These are phyloP conservation scores for Ogataea nonfermentans DNA, from an alignment of 805 yeast genomes.

Conservation along the genomic window DNA sequence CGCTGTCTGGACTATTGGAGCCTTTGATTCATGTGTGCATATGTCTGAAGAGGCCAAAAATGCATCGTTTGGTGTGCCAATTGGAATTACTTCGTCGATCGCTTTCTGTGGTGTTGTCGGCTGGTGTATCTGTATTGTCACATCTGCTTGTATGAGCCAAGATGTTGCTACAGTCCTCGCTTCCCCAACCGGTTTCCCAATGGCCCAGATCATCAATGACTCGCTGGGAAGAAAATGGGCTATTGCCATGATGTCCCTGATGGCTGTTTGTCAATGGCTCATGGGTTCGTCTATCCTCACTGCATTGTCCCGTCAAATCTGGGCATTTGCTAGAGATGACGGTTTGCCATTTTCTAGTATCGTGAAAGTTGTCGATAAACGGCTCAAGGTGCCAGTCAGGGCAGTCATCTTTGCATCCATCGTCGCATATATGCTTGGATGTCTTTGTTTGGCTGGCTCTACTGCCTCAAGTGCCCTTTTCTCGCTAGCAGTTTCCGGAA, in stretches of 20 bases:
- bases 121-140: constrained; percentile 50
- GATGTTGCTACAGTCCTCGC: constrained; percentile 43
- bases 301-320: constrained; percentile 67
- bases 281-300: constrained; percentile 64
- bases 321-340: constrained; percentile 77
- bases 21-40: constrained; percentile 71
- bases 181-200: constrained; percentile 54
- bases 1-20: constrained; percentile 73
- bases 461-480: constrained; percentile 69
- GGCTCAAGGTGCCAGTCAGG: constrained; percentile 59
- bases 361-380: constrained; percentile 56
- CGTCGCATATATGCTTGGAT: constrained; percentile 52
- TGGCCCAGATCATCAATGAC: constrained; percentile 64
- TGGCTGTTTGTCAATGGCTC: constrained; percentile 58
- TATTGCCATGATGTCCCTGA: constrained; percentile 56
- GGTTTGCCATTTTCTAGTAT: constrained; percentile 62
- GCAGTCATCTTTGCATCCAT: constrained; percentile 57
- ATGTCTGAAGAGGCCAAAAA: constrained; percentile 69
- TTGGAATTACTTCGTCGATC: constrained; percentile 61
- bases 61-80: constrained; percentile 61
- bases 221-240: constrained; percentile 67
- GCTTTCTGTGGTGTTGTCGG: constrained; percentile 59
- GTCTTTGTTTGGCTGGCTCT: constrained; percentile 54
- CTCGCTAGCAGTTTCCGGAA: constrained; percentile 61
- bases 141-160: constrained; percentile 52